A percentile compares a stretch with the other conserved stretches of the same genome.
These are phyloP conservation scores for Gracilariopsis chorda DNA, from an alignment of 23 red algal genomes.

Conservation along the genomic window DNA sequence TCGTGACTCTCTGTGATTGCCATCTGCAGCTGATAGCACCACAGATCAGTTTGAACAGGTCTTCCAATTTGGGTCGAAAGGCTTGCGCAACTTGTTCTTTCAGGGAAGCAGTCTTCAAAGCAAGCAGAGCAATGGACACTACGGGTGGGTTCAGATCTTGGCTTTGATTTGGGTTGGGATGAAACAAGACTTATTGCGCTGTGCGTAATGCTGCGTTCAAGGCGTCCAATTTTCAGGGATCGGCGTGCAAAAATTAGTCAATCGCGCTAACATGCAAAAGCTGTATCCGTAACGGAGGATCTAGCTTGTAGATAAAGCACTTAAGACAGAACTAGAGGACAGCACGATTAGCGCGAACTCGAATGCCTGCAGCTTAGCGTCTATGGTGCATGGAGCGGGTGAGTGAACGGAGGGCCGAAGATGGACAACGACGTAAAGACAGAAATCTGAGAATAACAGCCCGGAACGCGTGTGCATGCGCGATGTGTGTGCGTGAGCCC, in stretches of 20 bases:
- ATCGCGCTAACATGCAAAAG: neutral
- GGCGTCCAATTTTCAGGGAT: neutral
- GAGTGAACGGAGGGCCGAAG: too few relatives aligned
- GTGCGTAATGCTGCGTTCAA: neutral
- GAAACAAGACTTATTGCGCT: neutral
- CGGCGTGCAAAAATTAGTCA: neutral
- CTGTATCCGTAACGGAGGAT: neutral
- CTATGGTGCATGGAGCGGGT: too few relatives aligned
- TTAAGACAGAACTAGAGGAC: neutral
- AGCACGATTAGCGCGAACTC: too few relatives aligned
- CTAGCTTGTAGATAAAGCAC: neutral
- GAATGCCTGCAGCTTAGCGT: too few relatives aligned
- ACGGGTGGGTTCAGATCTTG: neutral
- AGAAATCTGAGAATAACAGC: too few relatives aligned
- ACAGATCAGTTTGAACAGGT: slow-evolving; percentile 10
- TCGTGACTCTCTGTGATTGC: too few relatives aligned
- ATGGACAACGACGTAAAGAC: too few relatives aligned
- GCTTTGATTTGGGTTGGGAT: neutral
- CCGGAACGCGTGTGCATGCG: too few relatives aligned
- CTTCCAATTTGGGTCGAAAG: neutral
- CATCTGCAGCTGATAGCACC: too few relatives aligned
- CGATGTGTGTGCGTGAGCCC: too few relatives aligned
- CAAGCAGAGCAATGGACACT: neutral
- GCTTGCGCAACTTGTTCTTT: neutral
- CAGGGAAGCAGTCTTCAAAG: neutral